phyloP scores from a whole-genome alignment of 768 basidiomycete genomes.

The Lactifluus hygrophoroides region DNA sequence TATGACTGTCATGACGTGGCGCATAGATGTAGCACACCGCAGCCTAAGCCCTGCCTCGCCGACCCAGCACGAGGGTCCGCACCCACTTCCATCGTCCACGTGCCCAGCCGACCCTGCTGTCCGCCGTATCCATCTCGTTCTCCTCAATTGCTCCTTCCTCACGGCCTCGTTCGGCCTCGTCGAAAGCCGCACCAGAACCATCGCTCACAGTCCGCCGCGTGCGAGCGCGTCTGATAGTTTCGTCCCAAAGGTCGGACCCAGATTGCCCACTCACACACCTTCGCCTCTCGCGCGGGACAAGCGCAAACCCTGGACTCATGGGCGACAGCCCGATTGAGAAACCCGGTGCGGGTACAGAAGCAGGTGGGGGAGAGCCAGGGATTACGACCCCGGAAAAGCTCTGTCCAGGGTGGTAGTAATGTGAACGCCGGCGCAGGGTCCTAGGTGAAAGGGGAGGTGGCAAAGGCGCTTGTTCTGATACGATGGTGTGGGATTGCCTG shows the following conservation, averaged over 20 bases:
- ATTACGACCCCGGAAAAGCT: slow-evolving; percentile 15
- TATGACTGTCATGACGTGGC: slow-evolving; percentile 2
- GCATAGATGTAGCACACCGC: not conserved
- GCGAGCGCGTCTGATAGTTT: slow-evolving; percentile 3
- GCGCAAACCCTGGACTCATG: slow-evolving; percentile 68
- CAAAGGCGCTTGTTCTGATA: not conserved
- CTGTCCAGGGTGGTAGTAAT: not conserved
- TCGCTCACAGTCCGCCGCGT: slow-evolving; percentile 14
- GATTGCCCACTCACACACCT: slow-evolving; percentile 33
- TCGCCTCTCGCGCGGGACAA: slow-evolving; percentile 47
- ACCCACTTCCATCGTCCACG: slow-evolving; percentile 6
- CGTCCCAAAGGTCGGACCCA: slow-evolving; percentile 9
- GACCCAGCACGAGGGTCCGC: not conserved
- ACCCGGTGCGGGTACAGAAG: slow-evolving; percentile 31
- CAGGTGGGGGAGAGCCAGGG: not conserved
- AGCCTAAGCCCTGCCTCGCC: not conserved
- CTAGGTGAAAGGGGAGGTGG: slow-evolving; percentile 4
- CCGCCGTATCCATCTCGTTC: not conserved
- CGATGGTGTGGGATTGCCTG: not conserved
- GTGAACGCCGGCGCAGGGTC: slow-evolving; percentile 9
- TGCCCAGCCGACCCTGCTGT: not conserved
- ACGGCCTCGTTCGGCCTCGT: not conserved
- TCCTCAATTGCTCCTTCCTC: not conserved
- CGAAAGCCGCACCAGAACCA: not conserved
- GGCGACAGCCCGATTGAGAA: slow-evolving; percentile 73